phyloP scores from a whole-genome alignment of 176 grass and related monocot species.

The Carex littledalei region DNA sequence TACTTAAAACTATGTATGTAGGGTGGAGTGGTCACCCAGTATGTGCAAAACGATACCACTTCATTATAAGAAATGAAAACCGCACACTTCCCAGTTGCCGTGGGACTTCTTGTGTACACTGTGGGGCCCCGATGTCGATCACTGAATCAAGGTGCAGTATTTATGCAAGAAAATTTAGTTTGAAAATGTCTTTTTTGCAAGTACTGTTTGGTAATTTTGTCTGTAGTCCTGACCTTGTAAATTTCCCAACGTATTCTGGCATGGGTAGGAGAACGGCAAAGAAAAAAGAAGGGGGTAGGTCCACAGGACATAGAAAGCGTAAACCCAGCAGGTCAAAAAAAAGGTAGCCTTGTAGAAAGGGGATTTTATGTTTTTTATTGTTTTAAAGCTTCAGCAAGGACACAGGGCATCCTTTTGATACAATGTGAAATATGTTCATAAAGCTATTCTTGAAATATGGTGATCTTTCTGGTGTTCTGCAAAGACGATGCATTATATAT shows the following conservation, averaged over 20 bases:
- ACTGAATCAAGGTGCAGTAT: conserved; percentile 73
- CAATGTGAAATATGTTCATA: background rate
- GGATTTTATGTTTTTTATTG: background rate
- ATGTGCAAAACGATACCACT: conserved; percentile 94
- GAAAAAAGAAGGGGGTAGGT: background rate
- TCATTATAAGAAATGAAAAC: conserved; percentile 83
- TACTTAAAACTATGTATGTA: conserved; percentile 28
- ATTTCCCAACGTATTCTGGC: background rate
- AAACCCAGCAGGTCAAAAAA: background rate
- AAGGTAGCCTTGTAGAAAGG: background rate
- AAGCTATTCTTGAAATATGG: background rate
- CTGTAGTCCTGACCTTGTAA: background rate
- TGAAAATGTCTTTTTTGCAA: background rate
- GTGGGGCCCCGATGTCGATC: conserved; percentile 45
- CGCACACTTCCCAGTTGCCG: conserved; percentile 35
- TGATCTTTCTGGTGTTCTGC: background rate
- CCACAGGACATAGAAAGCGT: background rate
- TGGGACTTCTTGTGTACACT: conserved; percentile 62
- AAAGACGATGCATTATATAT: background rate
- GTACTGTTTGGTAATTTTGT: background rate
- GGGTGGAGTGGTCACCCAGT: conserved; percentile 95
- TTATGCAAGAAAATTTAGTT: background rate
- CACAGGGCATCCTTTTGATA: background rate
- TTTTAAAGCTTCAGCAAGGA: background rate
- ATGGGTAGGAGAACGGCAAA: background rate